Evolutionary conservation across 345 rosid species (phyloP), one percentile per base, ranked within the genome.

Genomic region (Lagerstroemia speciosa): DNA sequence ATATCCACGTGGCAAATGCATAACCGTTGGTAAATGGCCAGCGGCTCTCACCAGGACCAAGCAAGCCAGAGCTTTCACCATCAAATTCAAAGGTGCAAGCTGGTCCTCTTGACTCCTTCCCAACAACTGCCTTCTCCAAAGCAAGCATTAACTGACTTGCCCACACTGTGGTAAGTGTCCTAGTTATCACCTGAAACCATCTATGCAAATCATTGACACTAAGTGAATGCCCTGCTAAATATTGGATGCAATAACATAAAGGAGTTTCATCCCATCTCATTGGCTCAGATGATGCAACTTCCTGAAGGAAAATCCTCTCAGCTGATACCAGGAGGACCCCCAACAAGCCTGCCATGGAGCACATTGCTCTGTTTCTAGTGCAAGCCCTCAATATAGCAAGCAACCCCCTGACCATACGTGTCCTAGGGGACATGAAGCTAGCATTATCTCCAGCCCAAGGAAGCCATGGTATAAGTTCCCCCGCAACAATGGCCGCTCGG

Each of bases 291-390:
- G 81, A 76, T 75, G 80, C 84, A 73, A 69, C 81, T 78, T 88
- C 97, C 83, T 72, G 81, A 72, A 78, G 68, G 79, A 89, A 85
- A 24, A 94, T 83, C 77, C 77, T 89, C 84, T 89, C 95, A 48
- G 93, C 97, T 71, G 98, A 79, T 70, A 81, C 83, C 83, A 94
- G 73, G 78, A 94, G 92, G 77, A 92, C 92, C 67, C 92, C 88
- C 61, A 94, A 81, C 76, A 89, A 72, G 71, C 98, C 98, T 77
- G 99, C 98, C 72, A 78, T 85, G 31, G 92, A 88, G 84, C 99
- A 94, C 99, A 94, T 94, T 65, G 92, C 96, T 77, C 98, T 86
- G 75, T 94, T 94, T 84, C 99, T 92, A n/a, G 97, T 92, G 86
- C 99, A 92, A 68, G 97, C 90, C 62, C 89, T 84, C 75, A 94